These are phyloP conservation scores for Acanthamoeba culbertsoni DNA, from an alignment of 208 protist species.

Conservation along the genomic window DNA sequence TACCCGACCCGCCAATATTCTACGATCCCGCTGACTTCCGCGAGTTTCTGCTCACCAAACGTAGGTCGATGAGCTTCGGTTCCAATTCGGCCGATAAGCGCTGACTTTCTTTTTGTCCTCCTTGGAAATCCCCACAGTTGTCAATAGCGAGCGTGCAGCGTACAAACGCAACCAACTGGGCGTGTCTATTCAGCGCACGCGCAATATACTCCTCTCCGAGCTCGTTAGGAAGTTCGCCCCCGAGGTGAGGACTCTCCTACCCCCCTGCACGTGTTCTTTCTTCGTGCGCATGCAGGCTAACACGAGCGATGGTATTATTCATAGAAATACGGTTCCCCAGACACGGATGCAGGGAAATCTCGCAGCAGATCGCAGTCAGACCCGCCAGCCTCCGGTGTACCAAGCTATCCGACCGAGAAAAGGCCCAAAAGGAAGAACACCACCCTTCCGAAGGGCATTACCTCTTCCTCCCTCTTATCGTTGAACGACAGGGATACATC, in stretches of 20 bases:
- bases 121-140: background rate
- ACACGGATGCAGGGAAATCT: background rate
- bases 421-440: background rate
- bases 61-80: background rate
- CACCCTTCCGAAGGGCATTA: background rate
- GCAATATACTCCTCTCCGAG: constrained; percentile 25
- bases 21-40: background rate
- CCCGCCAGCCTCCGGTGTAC: background rate
- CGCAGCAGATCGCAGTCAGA: constrained; percentile 1
- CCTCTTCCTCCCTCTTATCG: background rate
- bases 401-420: background rate
- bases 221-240: constrained; percentile 1
- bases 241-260: background rate
- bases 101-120: background rate
- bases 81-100: background rate
- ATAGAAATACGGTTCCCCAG: background rate
- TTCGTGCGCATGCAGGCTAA: too few species aligned
- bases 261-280: background rate
- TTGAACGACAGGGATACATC: background rate
- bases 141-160: constrained; percentile 45
- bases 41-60: constrained; percentile 47
- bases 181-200: background rate
- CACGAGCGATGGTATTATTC: background rate
- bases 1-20: constrained; percentile 6
- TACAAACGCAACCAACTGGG: background rate